Evolutionary conservation across 106 monocot species (phyloP), one percentile per base, ranked within the genome.

Genomic region (Dendrobium chrysotoxum): DNA sequence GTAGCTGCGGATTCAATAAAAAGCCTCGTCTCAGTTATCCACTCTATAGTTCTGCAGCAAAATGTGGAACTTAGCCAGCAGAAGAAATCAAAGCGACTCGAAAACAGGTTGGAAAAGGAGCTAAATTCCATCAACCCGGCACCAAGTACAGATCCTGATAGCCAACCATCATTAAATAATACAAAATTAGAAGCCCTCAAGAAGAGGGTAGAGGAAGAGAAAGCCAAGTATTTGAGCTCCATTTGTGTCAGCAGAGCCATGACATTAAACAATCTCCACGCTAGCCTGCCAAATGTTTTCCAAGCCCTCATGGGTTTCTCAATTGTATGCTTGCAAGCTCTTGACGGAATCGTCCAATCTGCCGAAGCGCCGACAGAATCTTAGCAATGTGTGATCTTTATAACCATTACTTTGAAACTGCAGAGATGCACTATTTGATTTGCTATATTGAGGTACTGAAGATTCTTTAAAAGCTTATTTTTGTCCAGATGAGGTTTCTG

Each of bases 261-360:
- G 92, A 90, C 84, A 3, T 44, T 86, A 58, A 90, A 94, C 87
- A 89, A 88, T 76, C 81, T 97, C 45, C 90, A 92, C 66, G 88
- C 86, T 0, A 82, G 94, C 81, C 92, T 97, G 40, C 96, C 96
- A 3, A 94, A 92, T 84, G 88, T 97, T 23, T 97, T 97, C 82
- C 94, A 90, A 79, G 90, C 93, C n/a, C 82, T 97, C 53, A 88
- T 79, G 72, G 87, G 86, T n/a, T 97, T 97, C 50, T 73, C 92
- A 6, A 83, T 82, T 58, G 79, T 82, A 12, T 97, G 88, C 30
- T 74, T 85, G 72, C 87, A 92, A 78, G 89, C 87, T 13, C 84
- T 92, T 23, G 94, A 97, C 55, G 81, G 85, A 38, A 82, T 95
- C 20, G 1, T 16, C 40, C 41, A 5, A 42, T 23, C 74, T 8